Evolutionary conservation across 257 asterid genomes (phyloP).

Genomic region (Jacaranda copaia): DNA sequence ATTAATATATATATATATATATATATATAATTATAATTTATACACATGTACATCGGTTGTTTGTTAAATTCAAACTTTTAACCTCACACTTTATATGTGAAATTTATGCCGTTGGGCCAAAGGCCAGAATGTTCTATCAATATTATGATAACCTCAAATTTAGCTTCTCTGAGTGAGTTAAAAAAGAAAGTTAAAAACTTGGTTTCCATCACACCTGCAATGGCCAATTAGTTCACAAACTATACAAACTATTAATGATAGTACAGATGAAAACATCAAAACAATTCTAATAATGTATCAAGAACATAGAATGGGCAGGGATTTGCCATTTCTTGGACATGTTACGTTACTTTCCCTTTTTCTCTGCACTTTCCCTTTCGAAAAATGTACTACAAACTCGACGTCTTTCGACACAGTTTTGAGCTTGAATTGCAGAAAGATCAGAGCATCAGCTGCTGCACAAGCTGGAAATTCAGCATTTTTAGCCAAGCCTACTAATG

Average conservation of each 20-base stretch:
- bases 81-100: too few species aligned
- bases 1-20: too few species aligned
- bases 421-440: constrained; percentile 35
- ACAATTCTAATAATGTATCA: neutral
- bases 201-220: neutral
- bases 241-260: neutral
- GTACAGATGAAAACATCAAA: neutral
- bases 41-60: too few species aligned
- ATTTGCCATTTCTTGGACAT: constrained; percentile 35
- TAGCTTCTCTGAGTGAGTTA: too few species aligned
- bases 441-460: constrained; percentile 40
- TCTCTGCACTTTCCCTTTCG: constrained; percentile 33
- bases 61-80: too few species aligned
- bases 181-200: neutral
- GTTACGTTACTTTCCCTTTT: constrained; percentile 27
- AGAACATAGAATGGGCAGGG: constrained; percentile 45
- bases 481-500: constrained; percentile 36
- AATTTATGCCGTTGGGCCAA: too few species aligned
- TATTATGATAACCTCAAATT: too few species aligned
- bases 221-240: neutral
- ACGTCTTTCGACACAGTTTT: neutral
- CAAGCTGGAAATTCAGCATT: constrained; percentile 51
- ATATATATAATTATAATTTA: too few species aligned
- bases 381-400: constrained; percentile 4
- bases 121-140: too few species aligned